A percentile compares a stretch with the other conserved stretches of the same genome.
These are phyloP conservation scores for Neofusicoccum kwambonambiense DNA, from an alignment of 2,329 filamentous ascomycete genomes.

Conservation along the genomic window DNA sequence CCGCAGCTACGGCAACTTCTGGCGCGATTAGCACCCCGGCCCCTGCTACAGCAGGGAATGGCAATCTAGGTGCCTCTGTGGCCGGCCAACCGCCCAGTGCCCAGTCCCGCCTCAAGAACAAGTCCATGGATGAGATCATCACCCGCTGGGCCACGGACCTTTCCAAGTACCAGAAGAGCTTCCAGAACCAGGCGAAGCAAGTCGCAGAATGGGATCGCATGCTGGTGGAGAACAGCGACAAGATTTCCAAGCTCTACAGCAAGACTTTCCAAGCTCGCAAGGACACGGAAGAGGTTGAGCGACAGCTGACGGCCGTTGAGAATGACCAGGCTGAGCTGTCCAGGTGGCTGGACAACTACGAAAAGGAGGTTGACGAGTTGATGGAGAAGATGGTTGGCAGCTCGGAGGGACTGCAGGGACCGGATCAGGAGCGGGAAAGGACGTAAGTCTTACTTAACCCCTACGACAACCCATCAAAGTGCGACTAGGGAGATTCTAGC, in stretches of 20 bases:
- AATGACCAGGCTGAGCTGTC: constrained; percentile 89
- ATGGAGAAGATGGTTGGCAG: constrained; percentile 62
- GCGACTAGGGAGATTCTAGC: too few relatives aligned
- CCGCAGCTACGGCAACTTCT: constrained; percentile 15
- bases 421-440: constrained; percentile 91
- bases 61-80: constrained; percentile 68
- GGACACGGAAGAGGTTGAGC: constrained; percentile 89
- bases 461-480: neutral
- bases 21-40: constrained; percentile 27
- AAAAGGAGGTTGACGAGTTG: constrained; percentile 86
- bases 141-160: constrained; percentile 95
- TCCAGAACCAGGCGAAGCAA: constrained; percentile 83
- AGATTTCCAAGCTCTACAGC: constrained; percentile 89
- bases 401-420: constrained; percentile 76
- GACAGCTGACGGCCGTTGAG: constrained; percentile 85
- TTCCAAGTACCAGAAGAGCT: constrained; percentile 94
- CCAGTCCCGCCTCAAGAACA: constrained; percentile 90
- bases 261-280: constrained; percentile 92
- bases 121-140: constrained; percentile 98
- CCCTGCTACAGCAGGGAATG: neutral
- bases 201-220: constrained; percentile 90
- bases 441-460: constrained; percentile 57
- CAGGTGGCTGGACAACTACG: constrained; percentile 85
- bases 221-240: constrained; percentile 89
- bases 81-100: constrained; percentile 74